Evolutionary conservation across 2,329 filamentous ascomycete genomes (phyloP).

Genomic region (Ambrosiella cleistominuta): DNA sequence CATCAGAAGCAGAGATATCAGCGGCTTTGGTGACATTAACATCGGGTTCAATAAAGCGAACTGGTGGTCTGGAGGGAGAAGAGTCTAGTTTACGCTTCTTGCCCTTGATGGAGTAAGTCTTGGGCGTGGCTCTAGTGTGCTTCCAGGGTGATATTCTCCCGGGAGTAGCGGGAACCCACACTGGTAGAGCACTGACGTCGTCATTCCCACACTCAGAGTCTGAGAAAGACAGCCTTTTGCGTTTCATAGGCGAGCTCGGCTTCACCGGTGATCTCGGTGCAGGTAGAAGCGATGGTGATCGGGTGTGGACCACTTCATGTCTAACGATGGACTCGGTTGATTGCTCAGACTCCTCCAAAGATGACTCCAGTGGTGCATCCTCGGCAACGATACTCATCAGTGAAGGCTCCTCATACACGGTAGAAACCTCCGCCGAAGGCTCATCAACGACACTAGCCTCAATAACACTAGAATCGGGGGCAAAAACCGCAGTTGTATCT

Average conservation of each 20-base stretch:
- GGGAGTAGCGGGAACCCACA: neutral
- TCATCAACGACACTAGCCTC: neutral
- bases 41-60: neutral
- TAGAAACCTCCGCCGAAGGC: neutral
- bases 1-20: too few relatives aligned
- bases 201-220: neutral
- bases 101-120: slow-evolving; percentile 5
- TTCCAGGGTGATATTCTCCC: neutral
- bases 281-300: neutral
- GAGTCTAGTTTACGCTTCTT: neutral
- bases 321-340: too few relatives aligned
- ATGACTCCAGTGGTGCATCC: neutral
- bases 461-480: neutral
- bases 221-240: neutral
- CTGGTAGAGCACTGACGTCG: neutral
- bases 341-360: neutral
- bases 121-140: neutral
- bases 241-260: neutral
- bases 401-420: neutral
- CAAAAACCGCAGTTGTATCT: too few relatives aligned
- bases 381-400: neutral
- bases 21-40: too few relatives aligned
- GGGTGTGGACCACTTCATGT: neutral
- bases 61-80: neutral
- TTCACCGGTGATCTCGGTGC: neutral